These are phyloP conservation scores for Daldinia loculata DNA, from an alignment of 495 filamentous ascomycete genomes.

Conservation along the genomic window DNA sequence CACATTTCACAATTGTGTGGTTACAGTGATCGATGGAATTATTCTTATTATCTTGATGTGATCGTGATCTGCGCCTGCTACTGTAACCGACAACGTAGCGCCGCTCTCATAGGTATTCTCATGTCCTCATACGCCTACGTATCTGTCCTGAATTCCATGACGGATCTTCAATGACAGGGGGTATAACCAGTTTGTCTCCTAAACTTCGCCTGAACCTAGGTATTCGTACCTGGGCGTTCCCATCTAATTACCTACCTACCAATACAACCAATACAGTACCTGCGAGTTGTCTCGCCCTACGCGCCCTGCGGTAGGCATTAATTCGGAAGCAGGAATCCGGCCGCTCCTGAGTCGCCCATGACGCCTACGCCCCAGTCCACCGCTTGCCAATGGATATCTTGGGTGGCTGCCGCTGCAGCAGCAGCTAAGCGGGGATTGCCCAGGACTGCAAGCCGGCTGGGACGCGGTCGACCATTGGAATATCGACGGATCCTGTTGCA, in stretches of 20 bases:
- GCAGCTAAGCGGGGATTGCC: slow-evolving; percentile 43
- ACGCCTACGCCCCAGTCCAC: slow-evolving; percentile 38
- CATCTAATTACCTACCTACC: slow-evolving; percentile 7
- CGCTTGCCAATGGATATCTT: slow-evolving; percentile 43
- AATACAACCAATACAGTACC: slow-evolving; percentile 5
- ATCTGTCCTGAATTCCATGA: slow-evolving; percentile 26
- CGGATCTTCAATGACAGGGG: slow-evolving; percentile 30
- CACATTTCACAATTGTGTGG: slow-evolving; percentile 23
- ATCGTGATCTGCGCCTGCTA: slow-evolving; percentile 39
- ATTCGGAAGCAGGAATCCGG: slow-evolving; percentile 22
- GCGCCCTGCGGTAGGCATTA: slow-evolving; percentile 19
- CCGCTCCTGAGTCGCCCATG: slow-evolving; percentile 21
- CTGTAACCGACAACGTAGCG: slow-evolving; percentile 25
- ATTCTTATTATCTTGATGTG: slow-evolving; percentile 40
- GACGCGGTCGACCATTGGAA: slow-evolving; percentile 45
- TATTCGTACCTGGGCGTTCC: slow-evolving; percentile 4
- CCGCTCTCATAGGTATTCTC: neutral
- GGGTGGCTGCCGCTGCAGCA: slow-evolving; percentile 40
- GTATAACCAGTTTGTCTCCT: slow-evolving; percentile 26
- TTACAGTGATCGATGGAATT: slow-evolving; percentile 42
- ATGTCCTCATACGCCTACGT: neutral
- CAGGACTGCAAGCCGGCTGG: slow-evolving; percentile 44
- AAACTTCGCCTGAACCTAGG: slow-evolving; percentile 14
- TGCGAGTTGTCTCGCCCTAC: slow-evolving; percentile 12
- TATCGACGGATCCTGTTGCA: slow-evolving; percentile 47